These are phyloP conservation scores for Aspergillus nidulans DNA, from an alignment of 495 filamentous ascomycete species.

Conservation along the genomic window DNA sequence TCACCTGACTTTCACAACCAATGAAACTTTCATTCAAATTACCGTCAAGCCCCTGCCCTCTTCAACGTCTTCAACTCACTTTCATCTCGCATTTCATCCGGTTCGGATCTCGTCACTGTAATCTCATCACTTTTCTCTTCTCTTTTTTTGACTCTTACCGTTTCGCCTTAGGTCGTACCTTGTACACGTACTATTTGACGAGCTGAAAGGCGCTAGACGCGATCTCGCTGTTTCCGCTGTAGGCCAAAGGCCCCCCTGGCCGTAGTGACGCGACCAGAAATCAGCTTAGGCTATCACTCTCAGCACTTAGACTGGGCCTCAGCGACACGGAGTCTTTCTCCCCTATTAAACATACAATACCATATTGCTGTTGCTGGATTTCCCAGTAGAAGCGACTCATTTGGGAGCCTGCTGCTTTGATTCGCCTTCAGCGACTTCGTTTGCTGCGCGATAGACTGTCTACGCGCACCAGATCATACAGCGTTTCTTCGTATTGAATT, in stretches of 20 bases:
- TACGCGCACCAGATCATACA: constrained; percentile 13
- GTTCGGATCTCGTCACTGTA: constrained; percentile 17
- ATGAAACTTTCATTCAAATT: constrained; percentile 14
- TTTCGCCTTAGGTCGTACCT: constrained; percentile 31
- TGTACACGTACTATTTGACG: constrained; percentile 35
- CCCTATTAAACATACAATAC: constrained; percentile 16
- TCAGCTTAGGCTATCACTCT: constrained; percentile 23
- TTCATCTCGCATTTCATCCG: constrained; percentile 4
- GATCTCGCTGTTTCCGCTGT: constrained; percentile 44
- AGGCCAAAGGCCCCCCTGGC: constrained; percentile 37
- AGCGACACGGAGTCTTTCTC: constrained; percentile 11
- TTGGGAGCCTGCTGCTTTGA: constrained; percentile 11
- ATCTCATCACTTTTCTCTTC: constrained; percentile 18
- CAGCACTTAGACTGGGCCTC: constrained; percentile 5
- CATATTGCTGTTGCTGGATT: constrained; percentile 18
- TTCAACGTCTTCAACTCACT: constrained; percentile 6
- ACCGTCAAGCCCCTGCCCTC: constrained; percentile 13
- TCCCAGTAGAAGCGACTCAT: constrained; percentile 24
- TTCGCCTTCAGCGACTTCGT: constrained; percentile 11
- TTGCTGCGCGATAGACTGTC: constrained; percentile 15
- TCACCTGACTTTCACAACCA: constrained; percentile 21
- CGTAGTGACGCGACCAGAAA: constrained; percentile 40
- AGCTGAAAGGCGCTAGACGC: constrained; percentile 28
- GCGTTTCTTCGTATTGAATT: constrained; percentile 15
- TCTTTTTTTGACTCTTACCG: constrained; percentile 25